Evolutionary conservation across 768 basidiomycete genomes (phyloP).

Genomic region (Rhodotorula graminis): DNA sequence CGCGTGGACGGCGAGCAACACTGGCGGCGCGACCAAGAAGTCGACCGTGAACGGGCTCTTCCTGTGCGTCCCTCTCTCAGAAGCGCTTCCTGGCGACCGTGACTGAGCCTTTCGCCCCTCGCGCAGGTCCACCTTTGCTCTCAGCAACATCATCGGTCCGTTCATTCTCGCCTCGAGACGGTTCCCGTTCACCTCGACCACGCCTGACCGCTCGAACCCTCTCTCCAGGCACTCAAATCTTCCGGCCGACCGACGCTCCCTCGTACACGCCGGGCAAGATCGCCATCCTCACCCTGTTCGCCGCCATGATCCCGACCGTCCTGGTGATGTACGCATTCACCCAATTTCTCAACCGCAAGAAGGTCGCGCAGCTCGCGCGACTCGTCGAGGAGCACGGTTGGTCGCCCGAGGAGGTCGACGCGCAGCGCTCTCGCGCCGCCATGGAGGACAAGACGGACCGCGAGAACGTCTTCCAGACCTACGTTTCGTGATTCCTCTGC

Average conservation of each 20-base stretch:
- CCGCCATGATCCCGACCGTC: slow-evolving; percentile 54
- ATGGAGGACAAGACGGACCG: slow-evolving; percentile 27
- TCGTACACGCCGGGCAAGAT: slow-evolving; percentile 62
- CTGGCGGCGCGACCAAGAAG: slow-evolving; percentile 64
- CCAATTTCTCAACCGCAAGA: slow-evolving; percentile 52
- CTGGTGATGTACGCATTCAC: slow-evolving; percentile 58
- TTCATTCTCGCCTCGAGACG: neutral
- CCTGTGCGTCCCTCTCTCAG: neutral
- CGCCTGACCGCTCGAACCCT: slow-evolving; percentile 43
- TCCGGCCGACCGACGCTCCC: slow-evolving; percentile 61
- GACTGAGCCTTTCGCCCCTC: no score
- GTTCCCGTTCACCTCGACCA: no score
- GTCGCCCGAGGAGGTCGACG: slow-evolving; percentile 58
- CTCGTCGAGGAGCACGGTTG: slow-evolving; percentile 56
- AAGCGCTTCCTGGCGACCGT: no score
- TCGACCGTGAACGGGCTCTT: slow-evolving; percentile 20
- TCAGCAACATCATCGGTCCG: slow-evolving; percentile 42
- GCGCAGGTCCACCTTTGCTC: neutral
- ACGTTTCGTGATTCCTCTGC: neutral
- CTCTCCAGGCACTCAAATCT: slow-evolving; percentile 63
- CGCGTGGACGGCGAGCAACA: slow-evolving; percentile 64
- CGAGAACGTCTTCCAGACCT: slow-evolving; percentile 20
- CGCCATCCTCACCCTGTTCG: slow-evolving; percentile 60
- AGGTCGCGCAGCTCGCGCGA: slow-evolving; percentile 47
- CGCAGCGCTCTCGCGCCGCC: slow-evolving; percentile 59